Base-by-base conservation (phyloP, 768 basidiomycete genomes). In the Xerocomus brunneocitrinus region DNA sequence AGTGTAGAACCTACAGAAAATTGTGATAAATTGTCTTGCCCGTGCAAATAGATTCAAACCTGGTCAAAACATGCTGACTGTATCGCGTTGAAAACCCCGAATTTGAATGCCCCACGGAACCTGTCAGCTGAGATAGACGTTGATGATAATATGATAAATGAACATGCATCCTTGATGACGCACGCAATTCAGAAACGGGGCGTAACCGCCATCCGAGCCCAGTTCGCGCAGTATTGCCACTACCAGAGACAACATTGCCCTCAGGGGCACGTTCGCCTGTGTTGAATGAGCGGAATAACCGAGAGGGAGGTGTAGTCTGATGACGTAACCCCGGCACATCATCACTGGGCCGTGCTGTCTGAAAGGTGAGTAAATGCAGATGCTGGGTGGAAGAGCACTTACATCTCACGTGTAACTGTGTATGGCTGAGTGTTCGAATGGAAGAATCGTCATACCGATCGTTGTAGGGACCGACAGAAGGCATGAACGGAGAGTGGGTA, bases 11-110 rank as follows among this genome's bases (percentile, higher is more conserved):
- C 88, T 90, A 44, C 14, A 27, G 22, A 41, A 61, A 40, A 22
- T 31, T 30, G 22, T 52, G n/a, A 56, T 2, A 30, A n/a, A 25
- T 10, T 14, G 34, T 36, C 28, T 40, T 44, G 24, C 10, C 0
- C 36, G 32, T 19, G 7, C 41, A 39, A 41, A 49, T 8, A 35
- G 4, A 36, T 27, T 49, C 62, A 53, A 63, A 92, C 93, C 58
- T 78, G 76, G 45, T 88, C 80, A 58, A 89, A 91, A 65, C 90
- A 93, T 28, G 75, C 76, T 13, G 89, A 91, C 61, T 99, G 95
- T 22, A 98, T 82, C 3, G 87, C 85, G 66, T 98, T 98, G 76
- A 98, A 98, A 3, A 87, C 81, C 0, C 84, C 84, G 58, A 95
- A 97, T 62, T 88, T 89, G 79, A 95, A 97, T 2, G 92, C 73